Percentiles rank a stretch among this genome's conserved stretches.
These are phyloP conservation scores for Yamadazyma triangularis DNA, from an alignment of 1,139 yeast genomes.

Conservation along the genomic window DNA sequence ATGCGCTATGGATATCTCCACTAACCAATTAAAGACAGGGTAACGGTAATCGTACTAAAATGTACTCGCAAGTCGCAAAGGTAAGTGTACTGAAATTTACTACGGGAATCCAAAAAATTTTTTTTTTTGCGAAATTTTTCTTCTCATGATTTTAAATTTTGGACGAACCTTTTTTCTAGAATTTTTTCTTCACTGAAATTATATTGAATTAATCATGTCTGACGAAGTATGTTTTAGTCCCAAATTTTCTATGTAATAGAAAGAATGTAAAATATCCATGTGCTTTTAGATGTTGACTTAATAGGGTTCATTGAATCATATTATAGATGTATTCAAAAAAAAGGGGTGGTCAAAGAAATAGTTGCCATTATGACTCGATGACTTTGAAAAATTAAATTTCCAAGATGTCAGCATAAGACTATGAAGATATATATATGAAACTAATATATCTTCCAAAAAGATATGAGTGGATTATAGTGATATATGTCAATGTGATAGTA, in stretches of 20 bases:
- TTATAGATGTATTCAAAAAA: neutral
- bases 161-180: conserved; percentile 10
- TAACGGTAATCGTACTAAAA: conserved; percentile 9
- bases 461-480: too few relatives aligned
- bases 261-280: neutral
- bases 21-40: conserved; percentile 12
- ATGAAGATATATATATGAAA: too few relatives aligned
- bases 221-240: conserved; percentile 12
- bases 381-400: too few relatives aligned
- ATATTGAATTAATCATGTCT: conserved; percentile 6
- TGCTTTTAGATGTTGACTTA: too few relatives aligned
- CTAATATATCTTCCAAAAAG: too few relatives aligned
- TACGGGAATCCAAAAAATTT: conserved; percentile 1
- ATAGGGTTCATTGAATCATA: too few relatives aligned
- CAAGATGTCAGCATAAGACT: too few relatives aligned
- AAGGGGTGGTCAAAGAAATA: too few relatives aligned
- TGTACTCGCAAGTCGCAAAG: conserved; percentile 5
- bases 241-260: neutral
- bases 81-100: conserved; percentile 4
- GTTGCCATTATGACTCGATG: too few relatives aligned
- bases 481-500: too few relatives aligned
- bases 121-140: conserved; percentile 1
- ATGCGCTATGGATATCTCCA: too few relatives aligned
- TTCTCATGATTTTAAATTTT: conserved; percentile 6
- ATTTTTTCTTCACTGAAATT: conserved; percentile 4